Conservation (phyloP, 2,329 filamentous ascomycete genomes). For the Diplocarpon mali region DNA sequence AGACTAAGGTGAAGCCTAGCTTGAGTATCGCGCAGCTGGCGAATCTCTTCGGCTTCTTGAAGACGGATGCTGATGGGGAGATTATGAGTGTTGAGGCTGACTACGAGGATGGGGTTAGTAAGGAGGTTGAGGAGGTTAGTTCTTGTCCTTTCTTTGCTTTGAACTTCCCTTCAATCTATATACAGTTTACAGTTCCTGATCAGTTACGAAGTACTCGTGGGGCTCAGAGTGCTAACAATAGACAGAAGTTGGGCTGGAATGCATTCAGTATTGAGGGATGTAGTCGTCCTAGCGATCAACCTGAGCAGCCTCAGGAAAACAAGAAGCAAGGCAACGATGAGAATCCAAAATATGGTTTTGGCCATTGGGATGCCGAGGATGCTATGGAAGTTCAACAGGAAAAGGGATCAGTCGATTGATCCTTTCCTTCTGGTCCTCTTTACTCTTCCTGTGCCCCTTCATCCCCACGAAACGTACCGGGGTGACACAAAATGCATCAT, state of each 20-base stretch:
- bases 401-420: too few relatives aligned
- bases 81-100: conserved; percentile 18
- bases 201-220: neutral
- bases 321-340: too few relatives aligned
- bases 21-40: conserved; percentile 31
- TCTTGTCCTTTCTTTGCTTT: too few relatives aligned
- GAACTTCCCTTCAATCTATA: neutral
- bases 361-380: too few relatives aligned
- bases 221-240: neutral
- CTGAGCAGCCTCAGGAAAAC: too few relatives aligned
- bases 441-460: too few relatives aligned
- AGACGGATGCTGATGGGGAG: conserved; percentile 29
- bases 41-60: conserved; percentile 34
- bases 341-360: too few relatives aligned
- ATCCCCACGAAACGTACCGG: too few relatives aligned
- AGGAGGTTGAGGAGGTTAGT: neutral
- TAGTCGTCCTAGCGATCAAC: neutral
- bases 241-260: neutral
- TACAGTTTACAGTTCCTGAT: too few relatives aligned
- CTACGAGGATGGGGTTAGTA: conserved; percentile 17
- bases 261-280: neutral
- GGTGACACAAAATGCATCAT: too few relatives aligned
- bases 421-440: too few relatives aligned
- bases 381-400: too few relatives aligned
- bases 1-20: conserved; percentile 11